phyloP scores from a whole-genome alignment of 2,329 filamentous ascomycete genomes.

The Ophiostoma sp. region DNA sequence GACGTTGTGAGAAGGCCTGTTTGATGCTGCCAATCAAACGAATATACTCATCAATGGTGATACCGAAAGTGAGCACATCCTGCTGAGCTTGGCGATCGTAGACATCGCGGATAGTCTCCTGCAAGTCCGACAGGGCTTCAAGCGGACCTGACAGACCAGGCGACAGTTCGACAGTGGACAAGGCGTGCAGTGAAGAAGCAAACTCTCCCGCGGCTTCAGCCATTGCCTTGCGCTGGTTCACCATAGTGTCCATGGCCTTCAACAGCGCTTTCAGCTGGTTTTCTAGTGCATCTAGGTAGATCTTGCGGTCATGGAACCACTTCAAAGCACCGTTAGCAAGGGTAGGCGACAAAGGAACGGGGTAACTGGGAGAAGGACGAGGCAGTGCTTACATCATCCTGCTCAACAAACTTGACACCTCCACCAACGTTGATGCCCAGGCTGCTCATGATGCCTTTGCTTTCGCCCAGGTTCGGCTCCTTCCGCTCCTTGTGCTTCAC shows the following conservation, averaged over 20 bases:
- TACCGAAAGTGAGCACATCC: slow-evolving; percentile 91
- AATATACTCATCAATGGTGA: slow-evolving; percentile 98
- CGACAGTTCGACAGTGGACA: slow-evolving; percentile 90
- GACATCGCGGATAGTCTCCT: slow-evolving; percentile 89
- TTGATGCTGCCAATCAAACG: slow-evolving; percentile 94
- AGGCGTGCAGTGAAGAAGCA: slow-evolving; percentile 84
- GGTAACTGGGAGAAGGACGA: background rate
- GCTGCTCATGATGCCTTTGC: slow-evolving; percentile 88
- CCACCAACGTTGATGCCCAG: slow-evolving; percentile 77
- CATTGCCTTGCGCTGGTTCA: slow-evolving; percentile 87
- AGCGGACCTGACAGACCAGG: slow-evolving; percentile 84
- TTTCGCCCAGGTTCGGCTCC: slow-evolving; percentile 82
- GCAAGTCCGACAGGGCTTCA: slow-evolving; percentile 87
- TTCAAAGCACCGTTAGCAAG: slow-evolving; percentile 38
- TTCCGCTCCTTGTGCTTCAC: slow-evolving; percentile 97
- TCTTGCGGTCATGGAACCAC: slow-evolving; percentile 97
- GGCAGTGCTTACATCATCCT: slow-evolving; percentile 73
- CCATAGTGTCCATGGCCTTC: slow-evolving; percentile 92
- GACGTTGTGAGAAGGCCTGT: slow-evolving; percentile 84
- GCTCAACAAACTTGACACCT: slow-evolving; percentile 92
- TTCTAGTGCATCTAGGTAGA: slow-evolving; percentile 93
- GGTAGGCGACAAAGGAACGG: slow-evolving; percentile 27
- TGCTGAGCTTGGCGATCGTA: slow-evolving; percentile 97
- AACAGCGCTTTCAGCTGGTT: slow-evolving; percentile 85
- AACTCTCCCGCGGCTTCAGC: slow-evolving; percentile 93